Evolutionary conservation across 768 basidiomycete species (phyloP).

Genomic region (Amanita subjunquillea): DNA sequence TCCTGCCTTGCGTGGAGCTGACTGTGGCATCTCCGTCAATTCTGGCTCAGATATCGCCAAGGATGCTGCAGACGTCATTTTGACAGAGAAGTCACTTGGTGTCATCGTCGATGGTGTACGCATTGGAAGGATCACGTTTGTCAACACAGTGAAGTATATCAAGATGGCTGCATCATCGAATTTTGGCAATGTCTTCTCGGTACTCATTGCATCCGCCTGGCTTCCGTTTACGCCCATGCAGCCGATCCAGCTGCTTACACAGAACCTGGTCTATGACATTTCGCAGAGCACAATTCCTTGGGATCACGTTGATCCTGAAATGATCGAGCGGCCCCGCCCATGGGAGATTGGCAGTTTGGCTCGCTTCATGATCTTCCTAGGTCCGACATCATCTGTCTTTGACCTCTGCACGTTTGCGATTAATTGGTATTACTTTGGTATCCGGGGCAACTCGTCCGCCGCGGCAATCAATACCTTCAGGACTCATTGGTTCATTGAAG

Average conservation of each 20-base stretch:
- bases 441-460: constrained; percentile 16
- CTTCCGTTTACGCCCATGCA: constrained; percentile 26
- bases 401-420: constrained; percentile 20
- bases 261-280: constrained; percentile 25
- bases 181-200: constrained; percentile 14
- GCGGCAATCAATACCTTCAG: constrained; percentile 19
- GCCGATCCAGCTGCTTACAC: constrained; percentile 19
- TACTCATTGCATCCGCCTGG: constrained; percentile 24
- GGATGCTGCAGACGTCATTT: constrained; percentile 25
- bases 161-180: constrained; percentile 27
- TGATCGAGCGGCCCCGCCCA: constrained; percentile 18
- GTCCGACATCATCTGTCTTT: constrained; percentile 25
- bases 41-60: constrained; percentile 20
- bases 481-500: constrained; percentile 25
- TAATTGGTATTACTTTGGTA: constrained; percentile 22
- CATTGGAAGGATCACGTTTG: constrained; percentile 14
- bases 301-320: constrained; percentile 28
- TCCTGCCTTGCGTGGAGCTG: constrained; percentile 6
- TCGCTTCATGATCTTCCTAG: constrained; percentile 24
- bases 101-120: constrained; percentile 20
- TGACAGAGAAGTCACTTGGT: constrained; percentile 23
- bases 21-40: constrained; percentile 11
- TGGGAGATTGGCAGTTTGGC: constrained; percentile 23
- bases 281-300: constrained; percentile 26
- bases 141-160: constrained; percentile 26